Conservation (phyloP, 306 rosid genomes). For the Lotus japonicus region DNA sequence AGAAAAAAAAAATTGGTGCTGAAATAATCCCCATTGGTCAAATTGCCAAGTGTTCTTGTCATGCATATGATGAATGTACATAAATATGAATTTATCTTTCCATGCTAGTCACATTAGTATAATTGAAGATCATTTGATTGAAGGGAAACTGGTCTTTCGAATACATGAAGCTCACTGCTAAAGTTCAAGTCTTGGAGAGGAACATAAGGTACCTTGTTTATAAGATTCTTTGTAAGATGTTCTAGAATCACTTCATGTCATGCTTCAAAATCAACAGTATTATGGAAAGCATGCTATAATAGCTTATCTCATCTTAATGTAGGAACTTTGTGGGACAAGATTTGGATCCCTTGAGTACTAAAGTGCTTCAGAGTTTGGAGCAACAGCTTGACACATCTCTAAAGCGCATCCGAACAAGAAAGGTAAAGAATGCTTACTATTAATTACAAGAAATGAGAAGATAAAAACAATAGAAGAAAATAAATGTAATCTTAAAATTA, state of each 20-base stretch:
- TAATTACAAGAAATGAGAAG: background rate
- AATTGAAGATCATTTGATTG: constrained; percentile 4
- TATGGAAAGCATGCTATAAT: background rate
- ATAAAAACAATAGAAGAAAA: background rate
- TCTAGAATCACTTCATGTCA: background rate
- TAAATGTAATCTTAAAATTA: background rate
- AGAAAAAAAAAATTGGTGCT: no score
- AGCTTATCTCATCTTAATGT: constrained; percentile 2
- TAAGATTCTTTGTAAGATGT: background rate
- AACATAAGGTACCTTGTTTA: constrained; percentile 52
- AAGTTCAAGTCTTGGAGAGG: constrained; percentile 58
- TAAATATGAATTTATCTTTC: background rate
- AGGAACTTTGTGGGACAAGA: constrained; percentile 71
- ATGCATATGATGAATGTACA: background rate
- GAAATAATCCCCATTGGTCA: no score
- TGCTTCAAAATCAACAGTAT: background rate
- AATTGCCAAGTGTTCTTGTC: background rate
- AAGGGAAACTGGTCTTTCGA: constrained; percentile 56
- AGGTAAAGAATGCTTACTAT: constrained; percentile 47
- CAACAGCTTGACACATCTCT: constrained; percentile 75
- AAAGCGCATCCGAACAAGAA: constrained; percentile 71
- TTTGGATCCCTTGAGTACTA: constrained; percentile 53
- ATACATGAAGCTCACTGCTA: constrained; percentile 48
- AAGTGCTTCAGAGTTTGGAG: constrained; percentile 83
- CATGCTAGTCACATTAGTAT: background rate